Percentiles rank a stretch among this genome's conserved stretches.
phyloP scores from a whole-genome alignment of 2,329 filamentous ascomycete species.

The Sphaerulina musiva region DNA sequence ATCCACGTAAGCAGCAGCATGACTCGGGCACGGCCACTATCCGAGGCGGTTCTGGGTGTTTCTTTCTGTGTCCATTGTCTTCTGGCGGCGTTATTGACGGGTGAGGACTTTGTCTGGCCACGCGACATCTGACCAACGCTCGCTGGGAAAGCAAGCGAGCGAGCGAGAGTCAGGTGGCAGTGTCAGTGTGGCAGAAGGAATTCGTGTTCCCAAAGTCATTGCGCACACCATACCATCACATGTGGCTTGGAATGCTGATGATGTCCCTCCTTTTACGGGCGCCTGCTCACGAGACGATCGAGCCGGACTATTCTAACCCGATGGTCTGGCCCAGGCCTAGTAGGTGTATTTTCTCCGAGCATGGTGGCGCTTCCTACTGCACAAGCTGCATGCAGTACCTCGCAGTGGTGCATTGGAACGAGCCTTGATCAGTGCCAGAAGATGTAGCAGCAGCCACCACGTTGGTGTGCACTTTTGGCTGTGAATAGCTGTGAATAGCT shows the following conservation, averaged over 20 bases:
- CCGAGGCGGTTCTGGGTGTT: not conserved
- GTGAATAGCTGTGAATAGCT: no score
- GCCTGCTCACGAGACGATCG: slow-evolving; percentile 6
- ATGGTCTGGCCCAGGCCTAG: slow-evolving; percentile 6
- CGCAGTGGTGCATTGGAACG: slow-evolving; percentile 9
- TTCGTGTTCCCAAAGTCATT: not conserved
- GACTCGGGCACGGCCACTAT: slow-evolving; percentile 9
- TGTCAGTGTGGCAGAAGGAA: not conserved
- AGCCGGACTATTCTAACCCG: not conserved
- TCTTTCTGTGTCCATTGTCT: not conserved
- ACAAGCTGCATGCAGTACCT: slow-evolving; percentile 7
- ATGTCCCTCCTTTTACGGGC: not conserved
- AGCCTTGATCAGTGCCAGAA: slow-evolving; percentile 10
- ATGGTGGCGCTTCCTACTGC: slow-evolving; percentile 11
- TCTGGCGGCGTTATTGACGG: not conserved
- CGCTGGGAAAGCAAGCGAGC: not conserved
- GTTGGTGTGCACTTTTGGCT: no score
- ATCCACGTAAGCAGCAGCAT: slow-evolving; percentile 1
- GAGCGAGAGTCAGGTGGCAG: not conserved
- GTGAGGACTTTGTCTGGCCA: not conserved
- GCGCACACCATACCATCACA: not conserved
- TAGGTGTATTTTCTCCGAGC: slow-evolving; percentile 1
- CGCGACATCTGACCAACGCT: not conserved
- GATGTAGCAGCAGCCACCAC: slow-evolving; percentile 1
- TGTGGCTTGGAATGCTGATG: not conserved